Percentiles rank a stretch among this genome's conserved stretches.
phyloP scores from a whole-genome alignment of 2,329 filamentous ascomycete species.

The Thielaviopsis euricoi region DNA sequence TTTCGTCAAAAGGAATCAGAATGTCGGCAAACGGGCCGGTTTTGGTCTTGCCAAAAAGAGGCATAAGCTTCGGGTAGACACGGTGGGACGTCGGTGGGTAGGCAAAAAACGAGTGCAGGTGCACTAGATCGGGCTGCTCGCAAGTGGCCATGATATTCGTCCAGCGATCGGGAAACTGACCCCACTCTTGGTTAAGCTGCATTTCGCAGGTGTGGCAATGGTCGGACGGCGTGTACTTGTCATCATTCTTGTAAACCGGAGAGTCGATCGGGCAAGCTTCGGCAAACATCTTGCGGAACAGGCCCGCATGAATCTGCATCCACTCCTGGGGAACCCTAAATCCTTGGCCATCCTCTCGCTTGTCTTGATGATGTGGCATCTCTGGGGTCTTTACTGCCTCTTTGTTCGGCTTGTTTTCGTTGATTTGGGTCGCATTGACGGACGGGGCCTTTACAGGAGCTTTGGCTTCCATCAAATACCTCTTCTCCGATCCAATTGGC shows the following conservation, averaged over 20 bases:
- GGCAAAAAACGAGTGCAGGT: conserved; percentile 55
- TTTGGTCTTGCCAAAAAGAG: conserved; percentile 62
- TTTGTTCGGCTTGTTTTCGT: background rate
- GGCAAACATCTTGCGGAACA: conserved; percentile 26
- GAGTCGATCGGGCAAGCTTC: conserved; percentile 47
- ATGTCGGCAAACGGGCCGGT: conserved; percentile 61
- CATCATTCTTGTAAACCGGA: conserved; percentile 18
- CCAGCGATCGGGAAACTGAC: conserved; percentile 52
- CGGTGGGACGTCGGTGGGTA: conserved; percentile 41
- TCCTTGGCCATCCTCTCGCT: background rate
- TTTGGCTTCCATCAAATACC: background rate
- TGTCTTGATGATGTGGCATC: background rate
- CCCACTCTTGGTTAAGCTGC: conserved; percentile 36
- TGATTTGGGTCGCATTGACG: background rate
- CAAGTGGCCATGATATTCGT: conserved; percentile 49
- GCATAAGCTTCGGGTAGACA: conserved; percentile 47
- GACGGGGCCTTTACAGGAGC: background rate
- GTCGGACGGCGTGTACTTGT: conserved; percentile 3
- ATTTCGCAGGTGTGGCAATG: conserved; percentile 6
- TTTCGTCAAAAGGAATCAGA: conserved; percentile 41
- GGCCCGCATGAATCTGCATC: conserved; percentile 2
- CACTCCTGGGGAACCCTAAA: conserved; percentile 3
- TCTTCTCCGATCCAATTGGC: background rate
- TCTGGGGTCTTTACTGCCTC: background rate
- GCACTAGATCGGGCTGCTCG: conserved; percentile 58